Evolutionary conservation across 1,284 basidiomycete species (phyloP).

Genomic region (Psilocybe mexicana): DNA sequence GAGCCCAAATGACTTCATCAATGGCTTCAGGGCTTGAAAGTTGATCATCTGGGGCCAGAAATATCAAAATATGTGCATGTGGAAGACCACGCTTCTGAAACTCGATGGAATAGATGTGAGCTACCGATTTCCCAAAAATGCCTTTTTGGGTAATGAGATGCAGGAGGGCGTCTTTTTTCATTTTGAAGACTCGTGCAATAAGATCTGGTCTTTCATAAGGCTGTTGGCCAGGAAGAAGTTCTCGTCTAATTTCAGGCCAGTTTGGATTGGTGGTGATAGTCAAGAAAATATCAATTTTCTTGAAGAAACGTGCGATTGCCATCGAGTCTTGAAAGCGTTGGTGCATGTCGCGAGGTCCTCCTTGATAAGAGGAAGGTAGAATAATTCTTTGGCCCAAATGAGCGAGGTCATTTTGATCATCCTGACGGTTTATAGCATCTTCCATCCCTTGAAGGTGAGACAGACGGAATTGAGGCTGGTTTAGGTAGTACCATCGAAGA

Average conservation of each 20-base stretch:
- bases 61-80: conserved; percentile 47
- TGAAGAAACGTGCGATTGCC: conserved; percentile 36
- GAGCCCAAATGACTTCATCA: conserved; percentile 42
- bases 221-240: conserved; percentile 40
- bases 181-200: conserved; percentile 43
- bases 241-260: conserved; percentile 44
- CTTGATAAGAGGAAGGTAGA: conserved; percentile 43
- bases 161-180: conserved; percentile 40
- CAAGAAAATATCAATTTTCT: conserved; percentile 44
- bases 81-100: conserved; percentile 53
- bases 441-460: conserved; percentile 37
- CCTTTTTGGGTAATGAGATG: conserved; percentile 36
- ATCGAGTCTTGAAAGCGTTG: conserved; percentile 46
- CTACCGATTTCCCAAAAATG: conserved; percentile 36
- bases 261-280: conserved; percentile 48
- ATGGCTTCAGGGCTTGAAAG: conserved; percentile 35
- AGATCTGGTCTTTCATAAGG: conserved; percentile 46
- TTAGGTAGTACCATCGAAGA: conserved; percentile 27
- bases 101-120: conserved; percentile 46
- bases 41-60: conserved; percentile 32
- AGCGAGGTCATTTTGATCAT: conserved; percentile 29
- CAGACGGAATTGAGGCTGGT: conserved; percentile 41
- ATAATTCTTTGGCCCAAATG: conserved; percentile 36
- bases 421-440: conserved; percentile 31
- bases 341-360: conserved; percentile 41